Percentiles rank a stretch among this genome's conserved stretches.
These are phyloP conservation scores for Dictyostelium discoideum DNA, from an alignment of 78 protist genomes.

Conservation along the genomic window dicty_2.7 NC_007088.5:1374001-1374500, in stretches of 20 bases:
- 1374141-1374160: constrained; percentile 97
- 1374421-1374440: constrained; percentile 99
- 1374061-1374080: background rate
- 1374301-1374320: background rate
- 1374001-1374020: constrained; percentile 90
- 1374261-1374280: background rate
- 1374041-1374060: background rate
- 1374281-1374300: background rate
- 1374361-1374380: constrained; percentile 99
- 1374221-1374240: background rate
- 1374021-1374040: background rate
- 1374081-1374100: constrained; percentile 56
- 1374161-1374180: constrained; percentile 90
- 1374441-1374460: constrained; percentile 99
- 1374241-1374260: background rate
- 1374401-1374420: constrained; percentile 99
- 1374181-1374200: background rate
- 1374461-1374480: constrained; percentile 99
- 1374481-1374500: constrained; percentile 99
- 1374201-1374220: background rate
- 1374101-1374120: constrained; percentile 99
- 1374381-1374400: constrained; percentile 99
- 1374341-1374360: constrained; percentile 99
- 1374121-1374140: constrained; percentile 99
- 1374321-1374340: background rate